phyloP scores from a whole-genome alignment of 2,329 filamentous ascomycete species.

The Trichoderma afroharzianum region DNA sequence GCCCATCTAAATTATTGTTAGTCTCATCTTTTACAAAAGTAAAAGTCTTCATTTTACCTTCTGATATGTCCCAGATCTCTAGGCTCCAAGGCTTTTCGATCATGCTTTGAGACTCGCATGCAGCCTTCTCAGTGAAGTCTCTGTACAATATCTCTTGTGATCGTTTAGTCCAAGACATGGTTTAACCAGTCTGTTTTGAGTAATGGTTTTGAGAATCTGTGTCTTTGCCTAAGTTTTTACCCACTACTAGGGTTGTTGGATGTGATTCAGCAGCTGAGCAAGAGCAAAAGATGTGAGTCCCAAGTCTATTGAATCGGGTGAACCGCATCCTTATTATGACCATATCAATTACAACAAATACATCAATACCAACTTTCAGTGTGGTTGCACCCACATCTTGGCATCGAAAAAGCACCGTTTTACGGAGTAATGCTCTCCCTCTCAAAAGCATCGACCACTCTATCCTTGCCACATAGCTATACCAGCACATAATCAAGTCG shows the following conservation, averaged over 20 bases:
- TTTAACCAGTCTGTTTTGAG: background rate
- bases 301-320: background rate
- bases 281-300: background rate
- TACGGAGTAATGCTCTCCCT: background rate
- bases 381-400: constrained; percentile 11
- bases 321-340: background rate
- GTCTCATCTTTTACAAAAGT: background rate
- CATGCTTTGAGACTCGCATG: constrained; percentile 20
- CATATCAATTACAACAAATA: background rate
- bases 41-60: constrained; percentile 17
- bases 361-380: background rate
- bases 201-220: background rate
- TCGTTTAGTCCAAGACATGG: constrained; percentile 29
- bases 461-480: background rate
- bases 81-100: constrained; percentile 27
- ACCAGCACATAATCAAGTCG: background rate
- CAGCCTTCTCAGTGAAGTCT: constrained; percentile 26
- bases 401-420: background rate
- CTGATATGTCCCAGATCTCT: constrained; percentile 26
- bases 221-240: background rate
- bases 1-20: background rate
- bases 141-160: constrained; percentile 23
- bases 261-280: background rate
- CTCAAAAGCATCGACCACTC: background rate
- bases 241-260: background rate